A percentile compares a stretch with the other conserved stretches of the same genome.
phyloP scores from a whole-genome alignment of 2,329 filamentous ascomycete species.

The Neofusicoccum laricinum region DNA sequence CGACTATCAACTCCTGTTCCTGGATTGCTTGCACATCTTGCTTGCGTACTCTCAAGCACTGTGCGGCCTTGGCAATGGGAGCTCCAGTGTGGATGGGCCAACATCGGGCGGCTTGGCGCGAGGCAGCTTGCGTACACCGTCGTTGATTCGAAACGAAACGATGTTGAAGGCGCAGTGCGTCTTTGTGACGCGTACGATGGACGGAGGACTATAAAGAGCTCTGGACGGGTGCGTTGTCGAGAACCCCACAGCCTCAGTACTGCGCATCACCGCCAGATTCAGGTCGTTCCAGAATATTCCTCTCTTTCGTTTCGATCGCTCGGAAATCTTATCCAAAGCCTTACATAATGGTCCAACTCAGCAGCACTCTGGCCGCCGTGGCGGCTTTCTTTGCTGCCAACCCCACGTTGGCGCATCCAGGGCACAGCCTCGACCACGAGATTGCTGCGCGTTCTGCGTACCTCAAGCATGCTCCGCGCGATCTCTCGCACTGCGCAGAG shows the following conservation, averaged over 20 bases:
- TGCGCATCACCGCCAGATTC: not conserved
- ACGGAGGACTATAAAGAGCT: not conserved
- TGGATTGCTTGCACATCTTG: not conserved
- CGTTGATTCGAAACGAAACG: not conserved
- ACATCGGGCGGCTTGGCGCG: not conserved
- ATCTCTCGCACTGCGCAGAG: constrained; percentile 7
- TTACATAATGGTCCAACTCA: not conserved
- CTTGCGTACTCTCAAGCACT: constrained; percentile 6
- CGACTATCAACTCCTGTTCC: constrained; percentile 1
- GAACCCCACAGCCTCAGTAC: not conserved
- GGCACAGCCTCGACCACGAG: not conserved
- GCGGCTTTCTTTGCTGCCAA: not conserved
- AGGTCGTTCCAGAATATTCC: not conserved
- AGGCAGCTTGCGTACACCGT: not conserved
- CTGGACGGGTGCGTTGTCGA: too few species aligned
- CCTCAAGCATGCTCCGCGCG: constrained; percentile 1
- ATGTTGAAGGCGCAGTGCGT: not conserved
- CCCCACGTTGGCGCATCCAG: not conserved
- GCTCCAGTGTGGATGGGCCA: not conserved
- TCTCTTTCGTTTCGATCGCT: not conserved
- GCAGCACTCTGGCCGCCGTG: not conserved
- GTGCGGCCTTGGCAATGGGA: not conserved
- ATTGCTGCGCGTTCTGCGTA: constrained; percentile 2
- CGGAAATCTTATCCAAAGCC: too few species aligned
- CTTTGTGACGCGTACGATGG: not conserved